Evolutionary conservation across 148 eudicot genomes (phyloP), one percentile per base, ranked within the genome.

Genomic region (Silene uniflora): DNA sequence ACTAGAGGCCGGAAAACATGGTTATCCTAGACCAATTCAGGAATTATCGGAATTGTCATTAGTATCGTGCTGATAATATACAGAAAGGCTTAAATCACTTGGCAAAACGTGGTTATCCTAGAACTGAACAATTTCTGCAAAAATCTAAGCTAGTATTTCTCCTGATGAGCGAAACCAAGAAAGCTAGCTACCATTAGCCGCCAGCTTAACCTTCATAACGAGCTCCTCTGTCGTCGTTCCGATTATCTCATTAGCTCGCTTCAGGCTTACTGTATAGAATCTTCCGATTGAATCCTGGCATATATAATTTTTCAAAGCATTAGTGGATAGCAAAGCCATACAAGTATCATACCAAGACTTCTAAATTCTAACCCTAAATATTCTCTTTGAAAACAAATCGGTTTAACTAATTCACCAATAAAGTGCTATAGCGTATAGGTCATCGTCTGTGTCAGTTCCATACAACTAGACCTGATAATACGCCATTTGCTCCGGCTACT

Each of bases 161-260:
- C 56, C 56, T 52, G 56, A 52, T 10, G 14, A 14, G 56, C 4
- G 14, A 52, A 52, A 52, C 12, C 10, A 10, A 7, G 0, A 49
- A 49, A 10, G 29, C 56, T 61, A 80, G 56, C 80, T 66, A 39
- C 81, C 58, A 63, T 2, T 69, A 44, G 62, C 74, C 16, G 58
- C 73, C 75, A 82, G 86, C 76, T 75, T 88, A 44, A 90, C 94
- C 81, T 83, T 88, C 19, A 90, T 75, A 60, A 92, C 92, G 47
- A 88, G 84, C 81, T 90, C 97, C 82, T 90, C 94, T 0, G 97
- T 92, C 7, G 97, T 90, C 55, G 85, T 87, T 49, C 97, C 97
- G 35, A 92, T 92, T 49, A 88, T 89, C 85, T 92, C 97, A 76
- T 92, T 92, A 17, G 92, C 97, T 49, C 94, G 92, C 84, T 86